Evolutionary conservation across 495 filamentous ascomycete species (phyloP), one percentile per base, ranked within the genome.

Genomic region (Aspergillus nidulans): DNA sequence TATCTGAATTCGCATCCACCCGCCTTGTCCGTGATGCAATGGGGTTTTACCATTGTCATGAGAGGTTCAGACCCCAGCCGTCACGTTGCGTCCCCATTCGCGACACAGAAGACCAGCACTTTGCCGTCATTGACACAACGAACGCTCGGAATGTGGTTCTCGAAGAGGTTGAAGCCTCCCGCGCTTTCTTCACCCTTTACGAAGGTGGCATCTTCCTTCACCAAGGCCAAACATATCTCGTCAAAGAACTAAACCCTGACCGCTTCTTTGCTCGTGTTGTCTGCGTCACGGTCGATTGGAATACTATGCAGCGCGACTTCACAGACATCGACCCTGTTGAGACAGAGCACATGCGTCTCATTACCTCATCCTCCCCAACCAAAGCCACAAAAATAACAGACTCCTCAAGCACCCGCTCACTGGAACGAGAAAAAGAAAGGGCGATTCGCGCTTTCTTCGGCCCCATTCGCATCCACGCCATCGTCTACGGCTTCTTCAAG

Each of bases 161-260:
- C 4, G 94, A 99, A 76, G 90, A 96, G 69, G 81, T 97, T n/a
- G 94, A 97, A 67, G 90, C 91, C 15, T 94, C 90, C 6, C 85
- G 95, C 16, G 94, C 95, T 2, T 91, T 91, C 70, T 97, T 97
- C 72, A 95, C 91, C 38, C 83, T 97, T 59, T 97, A 97, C 66
- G 92, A 97, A 75, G 94, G 95, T 24, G 94, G 89, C 52, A 96
- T 99, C 58, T 99, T 96, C 78, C 81, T 97, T 6, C 95, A 97
- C 68, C 92, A 97, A 76, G 94, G 94, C 50, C 81, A 83, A 53
- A 94, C 85, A 2, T 99, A 95, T 67, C 81, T 99, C 1, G 87
- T 99, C 50, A 86, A 89, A 60, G 90, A 97, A 62, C 88, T 97
- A 65, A 86, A 85, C 63, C 84, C 86, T 15, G 88, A 92, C 30